These are phyloP conservation scores for Moringa oleifera DNA, from an alignment of 345 rosid species.

Conservation along the genomic window DNA sequence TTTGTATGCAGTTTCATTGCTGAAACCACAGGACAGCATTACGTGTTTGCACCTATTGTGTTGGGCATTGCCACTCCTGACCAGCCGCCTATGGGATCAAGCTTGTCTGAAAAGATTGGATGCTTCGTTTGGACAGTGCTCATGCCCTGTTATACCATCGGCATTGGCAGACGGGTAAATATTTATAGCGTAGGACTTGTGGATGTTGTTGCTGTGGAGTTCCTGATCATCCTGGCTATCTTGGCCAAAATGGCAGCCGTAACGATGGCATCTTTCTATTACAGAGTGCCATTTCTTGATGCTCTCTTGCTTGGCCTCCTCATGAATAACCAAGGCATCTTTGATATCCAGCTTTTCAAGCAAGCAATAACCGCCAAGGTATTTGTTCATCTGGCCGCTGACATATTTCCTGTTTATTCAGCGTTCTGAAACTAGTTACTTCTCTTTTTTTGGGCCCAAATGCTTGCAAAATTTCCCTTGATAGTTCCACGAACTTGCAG, in stretches of 20 bases:
- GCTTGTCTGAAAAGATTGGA: constrained; percentile 30
- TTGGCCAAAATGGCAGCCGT: constrained; percentile 18
- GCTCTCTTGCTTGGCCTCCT: constrained; percentile 33
- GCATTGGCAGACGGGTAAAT: constrained; percentile 25
- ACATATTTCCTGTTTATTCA: too few species aligned
- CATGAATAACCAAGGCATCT: constrained; percentile 37
- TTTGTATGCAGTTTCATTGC: constrained; percentile 19
- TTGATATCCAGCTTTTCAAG: constrained; percentile 30
- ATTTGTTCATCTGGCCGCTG: not conserved
- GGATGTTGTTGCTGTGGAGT: constrained; percentile 10
- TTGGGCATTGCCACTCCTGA: constrained; percentile 38
- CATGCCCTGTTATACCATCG: constrained; percentile 34
- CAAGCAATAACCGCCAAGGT: constrained; percentile 21
- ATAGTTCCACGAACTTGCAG: constrained; percentile 15
- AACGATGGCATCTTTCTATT: constrained; percentile 26
- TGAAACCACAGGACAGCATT: constrained; percentile 24
- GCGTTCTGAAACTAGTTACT: too few species aligned
- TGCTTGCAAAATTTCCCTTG: too few species aligned
- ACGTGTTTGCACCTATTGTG: constrained; percentile 25
- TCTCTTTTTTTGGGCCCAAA: too few species aligned
- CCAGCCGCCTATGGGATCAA: constrained; percentile 24
- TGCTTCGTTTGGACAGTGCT: constrained; percentile 26
- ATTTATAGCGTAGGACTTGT: not conserved
- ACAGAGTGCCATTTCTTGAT: constrained; percentile 33
- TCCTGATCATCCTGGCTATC: constrained; percentile 12